Evolutionary conservation across 257 asterid species (phyloP).

Genomic region (Petrea volubilis): DNA sequence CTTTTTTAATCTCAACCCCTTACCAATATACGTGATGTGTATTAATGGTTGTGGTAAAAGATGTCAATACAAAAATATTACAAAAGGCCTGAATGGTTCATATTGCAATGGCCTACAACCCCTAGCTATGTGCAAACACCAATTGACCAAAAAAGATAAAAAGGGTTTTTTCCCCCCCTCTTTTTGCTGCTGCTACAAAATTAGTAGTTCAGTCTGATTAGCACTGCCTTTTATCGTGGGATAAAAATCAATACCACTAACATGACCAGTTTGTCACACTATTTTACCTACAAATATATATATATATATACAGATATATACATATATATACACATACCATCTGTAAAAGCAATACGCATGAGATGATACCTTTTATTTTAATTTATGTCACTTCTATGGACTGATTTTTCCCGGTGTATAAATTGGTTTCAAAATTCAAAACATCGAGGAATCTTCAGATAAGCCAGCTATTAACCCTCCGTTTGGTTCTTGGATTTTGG

Average conservation of each 20-base stretch:
- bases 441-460: background rate
- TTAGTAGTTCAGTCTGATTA: background rate
- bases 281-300: background rate
- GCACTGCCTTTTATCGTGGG: background rate
- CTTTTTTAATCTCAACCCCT: no score
- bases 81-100: no score
- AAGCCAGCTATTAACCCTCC: no score
- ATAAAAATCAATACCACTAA: background rate
- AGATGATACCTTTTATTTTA: background rate
- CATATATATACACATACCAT: background rate
- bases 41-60: no score
- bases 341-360: constrained; percentile 6
- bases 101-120: no score
- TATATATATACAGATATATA: no score
- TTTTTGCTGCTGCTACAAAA: background rate
- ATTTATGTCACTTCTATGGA: constrained; percentile 12
- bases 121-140: no score
- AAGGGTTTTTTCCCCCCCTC: background rate
- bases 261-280: background rate
- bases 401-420: background rate
- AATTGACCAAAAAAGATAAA: constrained; percentile 9
- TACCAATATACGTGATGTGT: no score
- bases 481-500: no score
- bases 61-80: no score
- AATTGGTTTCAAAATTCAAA: background rate